Conservation (phyloP, 73 alveolate species). For the Symbiodinium pilosum region DNA sequence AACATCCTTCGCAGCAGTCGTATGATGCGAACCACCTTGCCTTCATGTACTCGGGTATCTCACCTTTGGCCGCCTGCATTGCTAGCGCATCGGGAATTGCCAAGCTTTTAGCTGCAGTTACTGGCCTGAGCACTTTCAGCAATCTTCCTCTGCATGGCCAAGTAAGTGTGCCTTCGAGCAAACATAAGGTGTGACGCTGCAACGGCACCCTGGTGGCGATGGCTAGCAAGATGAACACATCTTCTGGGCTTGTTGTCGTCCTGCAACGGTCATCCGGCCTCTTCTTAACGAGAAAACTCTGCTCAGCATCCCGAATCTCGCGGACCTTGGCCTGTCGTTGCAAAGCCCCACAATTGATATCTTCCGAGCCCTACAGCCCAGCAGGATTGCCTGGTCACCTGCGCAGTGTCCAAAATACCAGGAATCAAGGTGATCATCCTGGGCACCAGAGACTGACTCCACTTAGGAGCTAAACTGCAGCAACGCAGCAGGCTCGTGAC, state of each 20-base stretch:
- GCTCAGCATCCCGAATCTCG: conserved; percentile 54
- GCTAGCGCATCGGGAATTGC: neutral
- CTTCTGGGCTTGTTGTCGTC: too few relatives aligned
- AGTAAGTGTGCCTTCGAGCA: neutral
- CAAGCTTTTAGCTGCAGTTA: too few relatives aligned
- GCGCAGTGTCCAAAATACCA: conserved; percentile 57
- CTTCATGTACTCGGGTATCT: neutral
- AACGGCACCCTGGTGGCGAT: too few relatives aligned
- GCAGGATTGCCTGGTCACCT: neutral
- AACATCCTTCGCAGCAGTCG: neutral
- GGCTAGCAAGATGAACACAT: too few relatives aligned
- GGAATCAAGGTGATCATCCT: neutral
- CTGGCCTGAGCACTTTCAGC: neutral
- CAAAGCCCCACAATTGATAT: neutral
- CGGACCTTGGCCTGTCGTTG: neutral
- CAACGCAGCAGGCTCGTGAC: too few relatives aligned
- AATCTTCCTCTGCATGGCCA: conserved; percentile 2
- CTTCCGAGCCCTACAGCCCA: too few relatives aligned
- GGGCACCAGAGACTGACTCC: neutral
- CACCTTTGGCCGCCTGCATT: neutral
- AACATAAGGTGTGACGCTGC: too few relatives aligned
- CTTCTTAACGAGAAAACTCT: conserved; percentile 10
- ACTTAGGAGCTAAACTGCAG: neutral
- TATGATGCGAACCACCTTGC: neutral
- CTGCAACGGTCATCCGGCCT: too few relatives aligned